Conservation (phyloP, 208 protist genomes). For the Crithidia bombi region DNA sequence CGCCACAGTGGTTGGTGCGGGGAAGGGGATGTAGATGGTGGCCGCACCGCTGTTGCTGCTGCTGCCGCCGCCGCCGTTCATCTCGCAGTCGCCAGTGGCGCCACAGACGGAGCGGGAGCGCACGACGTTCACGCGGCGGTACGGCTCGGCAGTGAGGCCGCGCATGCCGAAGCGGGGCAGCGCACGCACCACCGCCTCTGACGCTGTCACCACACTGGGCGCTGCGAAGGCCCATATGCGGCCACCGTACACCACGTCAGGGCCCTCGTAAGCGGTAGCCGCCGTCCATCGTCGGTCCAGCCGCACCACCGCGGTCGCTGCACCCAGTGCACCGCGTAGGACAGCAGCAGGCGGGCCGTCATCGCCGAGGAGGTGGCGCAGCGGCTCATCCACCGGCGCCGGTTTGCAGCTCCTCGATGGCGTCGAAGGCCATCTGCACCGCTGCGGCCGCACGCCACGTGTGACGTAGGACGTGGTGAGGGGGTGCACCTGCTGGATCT, state of each 20-base stretch:
- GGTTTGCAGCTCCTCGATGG: conserved; percentile 62
- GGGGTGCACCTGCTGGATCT: conserved; percentile 73
- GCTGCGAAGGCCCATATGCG: conserved; percentile 65
- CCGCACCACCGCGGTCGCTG: conserved; percentile 59
- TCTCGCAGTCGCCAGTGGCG: conserved; percentile 13
- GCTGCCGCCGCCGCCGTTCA: conserved; percentile 10
- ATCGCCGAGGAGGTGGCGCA: conserved; percentile 65
- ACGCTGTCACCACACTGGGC: conserved; percentile 67
- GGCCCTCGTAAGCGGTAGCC: conserved; percentile 65
- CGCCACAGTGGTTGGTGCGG: conserved; percentile 8
- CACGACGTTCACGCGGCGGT: conserved; percentile 19
- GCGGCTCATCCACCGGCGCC: conserved; percentile 58
- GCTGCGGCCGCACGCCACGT: conserved; percentile 48
- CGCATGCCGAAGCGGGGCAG: conserved; percentile 22
- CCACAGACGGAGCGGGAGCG: conserved; percentile 19
- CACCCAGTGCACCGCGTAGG: conserved; percentile 87
- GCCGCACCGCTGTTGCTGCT: conserved; percentile 11
- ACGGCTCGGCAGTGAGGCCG: conserved; percentile 8
- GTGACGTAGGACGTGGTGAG: conserved; percentile 67
- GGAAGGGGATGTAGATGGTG: conserved; percentile 24
- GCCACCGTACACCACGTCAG: conserved; percentile 49
- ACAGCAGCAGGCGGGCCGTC: conserved; percentile 57
- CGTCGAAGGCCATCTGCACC: conserved; percentile 62
- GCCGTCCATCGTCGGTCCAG: conserved; percentile 30
- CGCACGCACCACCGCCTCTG: conserved; percentile 15